Evolutionary conservation across 352 stramenopile genomes (phyloP).

Genomic region (Pythium inflatum): DNA sequence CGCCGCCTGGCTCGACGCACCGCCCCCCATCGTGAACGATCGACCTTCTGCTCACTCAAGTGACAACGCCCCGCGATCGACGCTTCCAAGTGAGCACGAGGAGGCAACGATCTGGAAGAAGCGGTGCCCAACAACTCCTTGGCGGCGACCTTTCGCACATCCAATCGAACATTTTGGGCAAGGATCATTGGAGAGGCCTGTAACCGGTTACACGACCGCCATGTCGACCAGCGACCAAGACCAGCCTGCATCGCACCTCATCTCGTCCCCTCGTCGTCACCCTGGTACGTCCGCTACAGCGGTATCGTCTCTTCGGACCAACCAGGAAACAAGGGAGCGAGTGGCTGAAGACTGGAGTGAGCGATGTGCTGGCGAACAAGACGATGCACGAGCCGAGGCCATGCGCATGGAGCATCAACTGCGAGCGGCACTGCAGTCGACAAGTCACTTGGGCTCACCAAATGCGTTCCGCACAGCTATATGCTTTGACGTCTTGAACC

Average conservation of each 20-base stretch:
- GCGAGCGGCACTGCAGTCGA: conserved; percentile 50
- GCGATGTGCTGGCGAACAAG: conserved; percentile 18
- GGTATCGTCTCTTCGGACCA: background rate
- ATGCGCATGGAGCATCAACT: conserved; percentile 53
- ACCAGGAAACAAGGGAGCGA: background rate
- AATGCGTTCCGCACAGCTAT: conserved; percentile 66
- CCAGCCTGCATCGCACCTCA: too few species aligned
- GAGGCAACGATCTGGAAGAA: too few species aligned
- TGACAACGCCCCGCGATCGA: background rate
- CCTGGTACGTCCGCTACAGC: background rate
- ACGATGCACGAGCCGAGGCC: conserved; percentile 15
- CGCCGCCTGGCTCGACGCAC: conserved; percentile 65
- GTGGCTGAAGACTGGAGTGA: conserved; percentile 24
- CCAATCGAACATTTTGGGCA: background rate
- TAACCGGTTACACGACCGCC: background rate
- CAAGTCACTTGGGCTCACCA: conserved; percentile 53
- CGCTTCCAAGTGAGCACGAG: background rate
- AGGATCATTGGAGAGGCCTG: too few species aligned
- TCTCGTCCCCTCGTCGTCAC: background rate
- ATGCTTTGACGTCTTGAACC: conserved; percentile 54
- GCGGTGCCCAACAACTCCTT: background rate
- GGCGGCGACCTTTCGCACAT: background rate
- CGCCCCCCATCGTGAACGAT: conserved; percentile 54
- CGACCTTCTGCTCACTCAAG: background rate
- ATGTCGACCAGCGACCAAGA: background rate